These are phyloP conservation scores for Gomphus sp. DNA, from an alignment of 1,284 basidiomycete species.

Conservation along the genomic window DNA sequence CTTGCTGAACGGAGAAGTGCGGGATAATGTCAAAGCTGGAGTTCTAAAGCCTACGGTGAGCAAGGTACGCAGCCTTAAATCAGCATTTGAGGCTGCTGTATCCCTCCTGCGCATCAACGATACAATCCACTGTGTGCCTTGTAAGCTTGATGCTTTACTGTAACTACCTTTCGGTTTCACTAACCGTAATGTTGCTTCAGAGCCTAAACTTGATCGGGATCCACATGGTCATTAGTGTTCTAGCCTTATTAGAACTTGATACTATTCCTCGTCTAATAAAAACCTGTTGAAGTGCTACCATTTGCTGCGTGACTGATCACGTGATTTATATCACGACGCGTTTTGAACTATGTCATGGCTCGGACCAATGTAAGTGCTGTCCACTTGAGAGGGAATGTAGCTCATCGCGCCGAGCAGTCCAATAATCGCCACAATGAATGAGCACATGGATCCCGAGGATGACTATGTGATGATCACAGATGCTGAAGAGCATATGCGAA, in stretches of 20 bases:
- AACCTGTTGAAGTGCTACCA: neutral
- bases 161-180: neutral
- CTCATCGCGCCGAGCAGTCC: neutral
- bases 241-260: neutral
- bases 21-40: conserved; percentile 91
- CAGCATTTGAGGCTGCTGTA: conserved; percentile 94
- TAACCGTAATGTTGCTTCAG: conserved; percentile 30
- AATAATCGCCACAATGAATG: conserved; percentile 10
- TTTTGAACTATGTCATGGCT: conserved; percentile 9
- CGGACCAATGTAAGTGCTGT: conserved; percentile 9
- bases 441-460: conserved; percentile 11
- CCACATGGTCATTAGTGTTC: conserved; percentile 38
- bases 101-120: conserved; percentile 95
- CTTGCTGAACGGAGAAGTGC: conserved; percentile 86
- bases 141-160: conserved; percentile 31
- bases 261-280: neutral
- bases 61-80: conserved; percentile 96
- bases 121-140: conserved; percentile 78
- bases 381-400: neutral
- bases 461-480: conserved; percentile 12
- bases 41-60: conserved; percentile 95
- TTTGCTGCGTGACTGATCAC: neutral
- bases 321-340: conserved; percentile 5
- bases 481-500: conserved; percentile 12
- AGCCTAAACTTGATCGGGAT: conserved; percentile 67